Conservation (phyloP, 345 rosid species). For the Syzygium jambos region DNA sequence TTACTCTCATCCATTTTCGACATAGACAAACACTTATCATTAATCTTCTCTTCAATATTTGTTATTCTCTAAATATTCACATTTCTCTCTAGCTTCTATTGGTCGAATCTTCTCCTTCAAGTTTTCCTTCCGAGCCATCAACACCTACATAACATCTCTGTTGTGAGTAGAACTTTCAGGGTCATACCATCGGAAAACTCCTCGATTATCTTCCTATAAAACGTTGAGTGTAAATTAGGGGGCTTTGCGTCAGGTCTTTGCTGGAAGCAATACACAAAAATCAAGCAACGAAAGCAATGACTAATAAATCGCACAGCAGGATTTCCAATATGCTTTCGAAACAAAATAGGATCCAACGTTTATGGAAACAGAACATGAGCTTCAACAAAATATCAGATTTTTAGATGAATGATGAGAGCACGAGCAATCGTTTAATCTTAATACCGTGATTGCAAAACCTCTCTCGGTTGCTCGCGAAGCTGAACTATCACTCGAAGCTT, state of each 20-base stretch:
- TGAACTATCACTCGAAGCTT: too few species aligned
- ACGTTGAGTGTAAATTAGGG: too few species aligned
- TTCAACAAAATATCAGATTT: too few species aligned
- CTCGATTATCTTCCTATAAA: too few species aligned
- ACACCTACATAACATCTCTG: not conserved
- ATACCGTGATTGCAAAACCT: too few species aligned
- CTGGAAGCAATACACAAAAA: not conserved
- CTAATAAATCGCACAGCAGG: not conserved
- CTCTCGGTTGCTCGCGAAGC: too few species aligned
- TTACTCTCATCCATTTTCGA: not conserved
- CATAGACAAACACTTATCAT: rapidly evolving
- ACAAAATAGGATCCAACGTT: rapidly evolving
- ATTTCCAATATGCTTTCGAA: rapidly evolving
- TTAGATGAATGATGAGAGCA: too few species aligned
- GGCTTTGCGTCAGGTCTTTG: not conserved
- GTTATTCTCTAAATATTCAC: too few species aligned
- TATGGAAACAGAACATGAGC: too few species aligned
- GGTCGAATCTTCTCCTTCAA: not conserved
- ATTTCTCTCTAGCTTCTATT: not conserved
- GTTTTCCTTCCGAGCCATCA: not conserved
- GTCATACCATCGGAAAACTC: too few species aligned
- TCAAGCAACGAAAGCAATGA: not conserved
- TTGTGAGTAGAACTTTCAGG: not conserved
- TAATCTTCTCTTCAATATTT: not conserved
- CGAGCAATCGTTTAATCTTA: too few species aligned